phyloP scores from a whole-genome alignment of 148 eudicot species.

The Nepenthes gracilis region DNA sequence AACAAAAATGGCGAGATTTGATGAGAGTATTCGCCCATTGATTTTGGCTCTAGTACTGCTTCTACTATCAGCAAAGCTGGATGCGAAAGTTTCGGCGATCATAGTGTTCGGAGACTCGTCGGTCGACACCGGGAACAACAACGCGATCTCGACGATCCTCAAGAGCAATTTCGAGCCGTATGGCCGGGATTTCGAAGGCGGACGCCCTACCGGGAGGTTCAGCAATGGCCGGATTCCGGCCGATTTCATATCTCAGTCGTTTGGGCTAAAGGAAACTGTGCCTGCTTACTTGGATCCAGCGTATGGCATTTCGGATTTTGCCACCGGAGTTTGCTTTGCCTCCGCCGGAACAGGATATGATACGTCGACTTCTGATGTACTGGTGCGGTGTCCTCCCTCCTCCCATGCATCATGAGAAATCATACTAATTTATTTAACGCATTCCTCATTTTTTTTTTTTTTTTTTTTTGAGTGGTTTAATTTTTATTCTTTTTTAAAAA shows the following conservation, averaged over 20 bases:
- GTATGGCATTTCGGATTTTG: slow-evolving; percentile 27
- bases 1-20: background rate
- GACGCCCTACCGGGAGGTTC: slow-evolving; percentile 28
- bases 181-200: slow-evolving; percentile 28
- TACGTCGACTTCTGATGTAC: slow-evolving; percentile 31
- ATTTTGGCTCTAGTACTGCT: background rate
- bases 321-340: slow-evolving; percentile 31
- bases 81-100: slow-evolving; percentile 26
- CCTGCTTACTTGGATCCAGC: slow-evolving; percentile 38
- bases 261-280: slow-evolving; percentile 22
- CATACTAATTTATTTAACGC: background rate
- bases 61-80: background rate
- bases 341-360: slow-evolving; percentile 39
- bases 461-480: too few relatives aligned
- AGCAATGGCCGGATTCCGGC: slow-evolving; percentile 33
- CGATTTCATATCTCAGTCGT: slow-evolving; percentile 33
- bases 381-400: slow-evolving; percentile 11
- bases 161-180: slow-evolving; percentile 35
- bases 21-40: background rate
- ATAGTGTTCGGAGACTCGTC: slow-evolving; percentile 45
- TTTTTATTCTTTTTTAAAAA: too few relatives aligned
- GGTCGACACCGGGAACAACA: slow-evolving; percentile 40
- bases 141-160: slow-evolving; percentile 22
- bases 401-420: background rate
- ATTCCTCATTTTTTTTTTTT: too few relatives aligned